A percentile compares a stretch with the other conserved stretches of the same genome.
Evolutionary conservation across 2,329 filamentous ascomycete species (phyloP).

Genomic region (Dactylellina sp.): DNA sequence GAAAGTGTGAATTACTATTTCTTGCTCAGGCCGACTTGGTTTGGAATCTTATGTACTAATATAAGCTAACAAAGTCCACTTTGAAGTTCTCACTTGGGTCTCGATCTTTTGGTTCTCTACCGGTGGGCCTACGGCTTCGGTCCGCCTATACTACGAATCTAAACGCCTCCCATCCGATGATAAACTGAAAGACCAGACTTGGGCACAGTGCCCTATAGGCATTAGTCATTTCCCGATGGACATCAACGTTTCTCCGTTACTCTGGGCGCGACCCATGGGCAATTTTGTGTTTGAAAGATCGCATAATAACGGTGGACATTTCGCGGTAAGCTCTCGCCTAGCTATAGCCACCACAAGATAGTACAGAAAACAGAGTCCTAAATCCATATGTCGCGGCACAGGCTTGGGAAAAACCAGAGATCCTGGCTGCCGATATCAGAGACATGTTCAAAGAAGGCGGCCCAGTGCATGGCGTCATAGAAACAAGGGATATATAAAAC

Average conservation of each 20-base stretch:
- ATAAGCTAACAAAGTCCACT: too few relatives aligned
- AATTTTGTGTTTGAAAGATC: slow-evolving; percentile 70
- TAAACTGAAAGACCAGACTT: slow-evolving; percentile 58
- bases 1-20: slow-evolving; percentile 21
- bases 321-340: slow-evolving; percentile 34
- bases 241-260: slow-evolving; percentile 68
- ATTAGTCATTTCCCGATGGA: slow-evolving; percentile 72
- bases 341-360: too few relatives aligned
- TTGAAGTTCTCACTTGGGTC: slow-evolving; percentile 77
- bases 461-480: slow-evolving; percentile 64
- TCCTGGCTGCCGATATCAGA: slow-evolving; percentile 69
- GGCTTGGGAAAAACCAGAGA: slow-evolving; percentile 70
- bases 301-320: slow-evolving; percentile 59
- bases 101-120: slow-evolving; percentile 78
- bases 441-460: slow-evolving; percentile 71
- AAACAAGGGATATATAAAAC: slow-evolving; percentile 60
- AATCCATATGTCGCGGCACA: slow-evolving; percentile 60
- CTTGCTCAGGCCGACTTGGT: not conserved
- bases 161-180: slow-evolving; percentile 58
- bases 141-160: slow-evolving; percentile 79
- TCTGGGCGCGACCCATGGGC: slow-evolving; percentile 72
- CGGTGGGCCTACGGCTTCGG: slow-evolving; percentile 75
- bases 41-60: too few relatives aligned
- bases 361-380: too few relatives aligned
- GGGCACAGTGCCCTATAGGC: slow-evolving; percentile 67